Conservation (phyloP, 2,329 filamentous ascomycete species). For the Phoma herbarum region DNA sequence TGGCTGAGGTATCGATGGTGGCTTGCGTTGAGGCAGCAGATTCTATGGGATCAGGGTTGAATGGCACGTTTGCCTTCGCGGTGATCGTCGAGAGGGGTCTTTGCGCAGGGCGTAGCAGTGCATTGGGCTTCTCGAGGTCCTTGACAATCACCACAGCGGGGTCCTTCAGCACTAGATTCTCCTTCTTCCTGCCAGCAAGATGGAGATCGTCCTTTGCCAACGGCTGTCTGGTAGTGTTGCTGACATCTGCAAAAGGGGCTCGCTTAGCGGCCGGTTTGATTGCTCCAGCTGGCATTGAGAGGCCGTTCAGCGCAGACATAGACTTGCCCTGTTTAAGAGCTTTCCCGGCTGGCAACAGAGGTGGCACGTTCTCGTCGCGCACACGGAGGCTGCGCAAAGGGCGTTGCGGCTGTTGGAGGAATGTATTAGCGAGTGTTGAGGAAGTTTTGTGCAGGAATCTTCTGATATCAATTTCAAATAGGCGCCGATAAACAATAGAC, state of each 20-base stretch:
- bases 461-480: constrained; percentile 1
- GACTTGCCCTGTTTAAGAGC: constrained; percentile 84
- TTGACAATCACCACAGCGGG: constrained; percentile 40
- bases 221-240: constrained; percentile 66
- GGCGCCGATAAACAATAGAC: constrained; percentile 10
- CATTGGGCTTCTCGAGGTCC: constrained; percentile 55
- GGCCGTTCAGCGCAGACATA: constrained; percentile 67
- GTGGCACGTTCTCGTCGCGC: constrained; percentile 74
- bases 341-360: constrained; percentile 53
- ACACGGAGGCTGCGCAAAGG: constrained; percentile 66
- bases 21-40: constrained; percentile 36
- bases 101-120: constrained; percentile 68
- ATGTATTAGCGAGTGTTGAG: constrained; percentile 30
- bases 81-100: constrained; percentile 57
- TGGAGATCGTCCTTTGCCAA: constrained; percentile 65
- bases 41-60: constrained; percentile 27
- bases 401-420: constrained; percentile 70
- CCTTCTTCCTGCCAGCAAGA: constrained; percentile 54
- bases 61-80: constrained; percentile 33
- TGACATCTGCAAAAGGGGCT: constrained; percentile 82
- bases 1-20: constrained; percentile 42
- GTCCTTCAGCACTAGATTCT: constrained; percentile 48
- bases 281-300: constrained; percentile 60
- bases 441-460: neutral
- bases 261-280: constrained; percentile 76